Evolutionary conservation across 2,329 filamentous ascomycete genomes (phyloP).

Genomic region (Colletotrichum melonis): DNA sequence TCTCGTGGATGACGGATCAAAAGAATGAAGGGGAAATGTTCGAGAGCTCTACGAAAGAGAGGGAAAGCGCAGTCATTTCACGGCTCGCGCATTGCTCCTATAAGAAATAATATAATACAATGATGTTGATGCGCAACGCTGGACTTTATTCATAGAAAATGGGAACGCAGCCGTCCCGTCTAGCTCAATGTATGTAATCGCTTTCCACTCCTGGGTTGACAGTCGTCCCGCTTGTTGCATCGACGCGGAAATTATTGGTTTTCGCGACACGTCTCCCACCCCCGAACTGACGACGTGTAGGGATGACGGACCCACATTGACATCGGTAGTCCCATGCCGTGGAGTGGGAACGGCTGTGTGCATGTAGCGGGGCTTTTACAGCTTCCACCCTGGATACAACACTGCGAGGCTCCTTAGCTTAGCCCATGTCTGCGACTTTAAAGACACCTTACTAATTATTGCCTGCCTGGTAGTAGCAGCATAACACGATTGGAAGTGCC

Average conservation of each 20-base stretch:
- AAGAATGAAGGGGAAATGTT: neutral
- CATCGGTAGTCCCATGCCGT: neutral
- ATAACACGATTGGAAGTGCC: no score
- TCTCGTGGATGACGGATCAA: neutral
- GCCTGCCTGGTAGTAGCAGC: no score
- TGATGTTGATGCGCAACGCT: constrained; percentile 4
- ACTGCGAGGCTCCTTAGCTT: no score
- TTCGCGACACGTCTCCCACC: constrained; percentile 9
- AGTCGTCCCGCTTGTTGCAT: neutral
- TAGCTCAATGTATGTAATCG: constrained; percentile 2
- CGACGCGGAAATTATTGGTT: constrained; percentile 9
- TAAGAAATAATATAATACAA: neutral
- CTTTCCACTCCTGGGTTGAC: neutral
- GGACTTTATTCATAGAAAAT: neutral
- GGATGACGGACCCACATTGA: neutral
- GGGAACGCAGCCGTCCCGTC: neutral
- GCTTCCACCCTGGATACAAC: neutral
- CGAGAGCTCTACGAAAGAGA: neutral
- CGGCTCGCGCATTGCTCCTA: constrained; percentile 9
- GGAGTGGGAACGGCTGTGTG: constrained; percentile 1
- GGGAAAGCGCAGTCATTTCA: constrained; percentile 23
- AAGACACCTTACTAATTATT: no score
- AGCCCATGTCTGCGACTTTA: no score
- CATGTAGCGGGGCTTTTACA: neutral
- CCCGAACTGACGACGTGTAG: neutral